Percentiles rank a stretch among this genome's conserved stretches.
Evolutionary conservation across 2,329 filamentous ascomycete species (phyloP).

Genomic region (Scopulariopsis brevicaulis): DNA sequence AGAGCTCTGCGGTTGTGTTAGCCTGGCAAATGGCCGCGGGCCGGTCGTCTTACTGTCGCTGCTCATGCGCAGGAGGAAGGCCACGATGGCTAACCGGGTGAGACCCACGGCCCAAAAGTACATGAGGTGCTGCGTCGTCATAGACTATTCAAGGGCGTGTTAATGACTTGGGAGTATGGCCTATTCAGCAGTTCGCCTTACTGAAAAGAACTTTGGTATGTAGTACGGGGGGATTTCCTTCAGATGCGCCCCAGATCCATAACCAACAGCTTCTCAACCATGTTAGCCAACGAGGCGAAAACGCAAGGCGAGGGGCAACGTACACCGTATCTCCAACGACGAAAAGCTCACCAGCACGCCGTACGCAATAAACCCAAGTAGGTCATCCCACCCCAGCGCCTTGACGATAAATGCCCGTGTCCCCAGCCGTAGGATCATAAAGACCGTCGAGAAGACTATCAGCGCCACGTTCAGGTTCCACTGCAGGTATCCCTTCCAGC

Average conservation of each 20-base stretch:
- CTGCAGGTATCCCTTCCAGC: neutral
- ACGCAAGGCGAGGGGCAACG: neutral
- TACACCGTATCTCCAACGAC: conserved; percentile 1
- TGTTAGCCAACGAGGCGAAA: too few relatives aligned
- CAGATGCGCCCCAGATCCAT: conserved; percentile 2
- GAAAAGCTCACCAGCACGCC: conserved; percentile 1
- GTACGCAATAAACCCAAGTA: neutral
- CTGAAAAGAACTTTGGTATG: conserved; percentile 2
- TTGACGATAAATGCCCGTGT: conserved; percentile 3
- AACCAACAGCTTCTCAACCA: neutral
- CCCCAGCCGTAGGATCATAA: conserved; percentile 2
- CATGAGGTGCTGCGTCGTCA: conserved; percentile 8
- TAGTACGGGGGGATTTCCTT: neutral
- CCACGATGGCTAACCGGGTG: conserved; percentile 19
- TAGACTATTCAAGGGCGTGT: neutral
- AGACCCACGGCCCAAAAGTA: conserved; percentile 19
- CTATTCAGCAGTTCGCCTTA: neutral
- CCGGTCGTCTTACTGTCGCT: conserved; percentile 15
- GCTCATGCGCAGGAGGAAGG: conserved; percentile 20
- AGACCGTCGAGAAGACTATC: conserved; percentile 1
- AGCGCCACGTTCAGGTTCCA: conserved; percentile 3
- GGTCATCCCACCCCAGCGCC: conserved; percentile 2
- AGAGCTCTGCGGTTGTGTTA: neutral
- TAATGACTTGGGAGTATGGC: neutral
- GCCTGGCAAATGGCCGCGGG: neutral